Base-by-base conservation (phyloP, 805 yeast genomes). In the Saturnispora besseyi region DNA sequence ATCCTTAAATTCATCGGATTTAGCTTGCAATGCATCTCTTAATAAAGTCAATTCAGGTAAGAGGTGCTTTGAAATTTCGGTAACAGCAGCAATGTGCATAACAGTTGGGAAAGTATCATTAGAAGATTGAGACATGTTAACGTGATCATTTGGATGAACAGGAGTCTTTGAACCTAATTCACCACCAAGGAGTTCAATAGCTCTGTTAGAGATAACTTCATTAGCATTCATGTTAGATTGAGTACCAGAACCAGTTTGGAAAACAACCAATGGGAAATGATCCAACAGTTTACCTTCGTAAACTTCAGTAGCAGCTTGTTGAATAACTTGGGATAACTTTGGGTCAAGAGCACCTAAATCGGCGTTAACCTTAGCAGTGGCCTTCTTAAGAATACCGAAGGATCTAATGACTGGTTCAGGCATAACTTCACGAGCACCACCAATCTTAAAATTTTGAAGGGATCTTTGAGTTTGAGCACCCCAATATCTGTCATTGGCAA, bases 81-180 rank as follows among this genome's bases (percentile, higher is more conserved):
- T 78, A 55, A 90, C 96, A 18, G 98, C 96, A 51, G 99, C 97
- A 71, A 93, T 91, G 75, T 93, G 99, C 99, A 93, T 93, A 50
- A 91, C 99, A 34, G 99, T 90, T 59, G 99, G 99, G 86, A 93
- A 93, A 49, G 98, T 93, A 72, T 93, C 99, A 69, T 93, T 93
- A 44, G 96, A 88, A n/a, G 96, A 87, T 74, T 93, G 98, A 18
- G 96, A 87, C 87, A 88, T 90, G 77, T 93, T 93, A 62, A 90
- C 95, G 72, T 93, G 98, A 71, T 93, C 98, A 72, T 93, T 93
- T 57, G 99, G 99, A 72, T 93, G 99, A 50, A 93, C 96, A 31
- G 96, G 96, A 55, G 72, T 77, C 75, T 93, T 93, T 55, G 96
- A 83, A 54, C 99, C 99, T 63, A 84, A 71, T 63, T 75, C 77